Conservation (phyloP, 768 basidiomycete species). For the Tulasnella sp. region DNA sequence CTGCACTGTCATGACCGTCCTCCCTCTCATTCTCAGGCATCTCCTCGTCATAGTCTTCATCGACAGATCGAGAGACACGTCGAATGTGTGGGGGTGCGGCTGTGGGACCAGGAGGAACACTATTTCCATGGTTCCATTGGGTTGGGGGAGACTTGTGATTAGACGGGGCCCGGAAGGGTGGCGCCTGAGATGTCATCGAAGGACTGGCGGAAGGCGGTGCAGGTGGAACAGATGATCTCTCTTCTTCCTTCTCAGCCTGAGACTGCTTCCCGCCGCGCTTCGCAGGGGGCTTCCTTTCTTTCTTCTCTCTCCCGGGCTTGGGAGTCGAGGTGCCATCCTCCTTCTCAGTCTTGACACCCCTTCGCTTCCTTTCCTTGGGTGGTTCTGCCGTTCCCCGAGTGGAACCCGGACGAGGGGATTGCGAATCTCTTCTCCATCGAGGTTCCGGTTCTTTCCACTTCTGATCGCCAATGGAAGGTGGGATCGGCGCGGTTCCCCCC, state of each 20-base stretch:
- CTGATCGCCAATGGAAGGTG: constrained; percentile 11
- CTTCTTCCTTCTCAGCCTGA: constrained; percentile 23
- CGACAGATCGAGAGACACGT: constrained; percentile 55
- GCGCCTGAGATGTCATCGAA: not conserved
- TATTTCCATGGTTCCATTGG: constrained; percentile 21
- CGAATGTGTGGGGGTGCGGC: constrained; percentile 37
- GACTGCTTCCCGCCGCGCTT: constrained; percentile 18
- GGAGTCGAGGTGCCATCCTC: constrained; percentile 14
- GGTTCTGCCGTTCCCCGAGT: constrained; percentile 2
- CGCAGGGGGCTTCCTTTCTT: constrained; percentile 20
- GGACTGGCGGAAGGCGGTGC: not conserved
- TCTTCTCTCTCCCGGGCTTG: constrained; percentile 20
- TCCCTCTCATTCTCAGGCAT: constrained; percentile 3
- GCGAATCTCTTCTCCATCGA: constrained; percentile 13
- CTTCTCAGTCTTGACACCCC: constrained; percentile 19
- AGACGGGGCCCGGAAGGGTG: constrained; percentile 20
- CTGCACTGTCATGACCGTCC: constrained; percentile 30
- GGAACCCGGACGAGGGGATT: constrained; percentile 15
- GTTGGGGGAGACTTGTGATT: constrained; percentile 55
- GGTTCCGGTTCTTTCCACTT: constrained; percentile 26
- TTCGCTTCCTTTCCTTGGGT: constrained; percentile 20
- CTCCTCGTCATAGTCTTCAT: constrained; percentile 92
- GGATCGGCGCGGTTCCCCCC: no score
- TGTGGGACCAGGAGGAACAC: constrained; percentile 36
- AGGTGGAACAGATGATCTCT: constrained; percentile 19